Base-by-base conservation (phyloP, 768 basidiomycete species). In the Rickenella mellea region DNA sequence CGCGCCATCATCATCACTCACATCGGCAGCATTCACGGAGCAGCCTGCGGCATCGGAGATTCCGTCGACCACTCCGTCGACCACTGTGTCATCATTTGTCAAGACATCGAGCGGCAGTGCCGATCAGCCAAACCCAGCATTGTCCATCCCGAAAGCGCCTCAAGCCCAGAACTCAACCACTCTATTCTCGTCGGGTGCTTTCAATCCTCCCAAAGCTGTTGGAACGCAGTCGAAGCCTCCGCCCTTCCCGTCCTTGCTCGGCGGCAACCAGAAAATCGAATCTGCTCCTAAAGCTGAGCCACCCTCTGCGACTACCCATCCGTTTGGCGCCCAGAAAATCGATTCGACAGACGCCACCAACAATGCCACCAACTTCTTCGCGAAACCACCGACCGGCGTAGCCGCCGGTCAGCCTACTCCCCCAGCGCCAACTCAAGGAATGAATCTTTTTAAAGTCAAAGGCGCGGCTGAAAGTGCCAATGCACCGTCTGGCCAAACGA, bases 41-140 rank as follows among this genome's bases (percentile, higher is more conserved):
- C 43, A 48, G 28, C 43, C 48, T 25, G 27, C 48, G 12, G 59
- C 50, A 31, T 29, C 55, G 4, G 36, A 51, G 6, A 31, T 48
- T 17, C 45, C 59, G 25, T 59, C 63, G 33, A 54, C 49, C 20
- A 58, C 60, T 19, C 55, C 60, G 9, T 29, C 54, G 31, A 55
- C 55, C 2, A 53, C 60, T 28, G 3, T 36, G n/a, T 6, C 38
- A 7, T 53, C 54, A n/a, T 49, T 53, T 4, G 24, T 42, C 32
- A 22, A 44, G 12, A 39, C 21, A 12, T 29, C 10, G 41, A 43
- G 15, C 38, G 40, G 20, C 48, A 51, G 37, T 6, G 40, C 45
- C 21, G 35, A n/a, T n/a, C n/a, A n/a, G n/a, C n/a, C n/a, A n/a
- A n/a, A n/a, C n/a, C n/a, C n/a, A n/a, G n/a, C n/a, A n/a, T n/a